These are phyloP conservation scores for Epithele typhae DNA, from an alignment of 768 basidiomycete species.

Conservation along the genomic window DNA sequence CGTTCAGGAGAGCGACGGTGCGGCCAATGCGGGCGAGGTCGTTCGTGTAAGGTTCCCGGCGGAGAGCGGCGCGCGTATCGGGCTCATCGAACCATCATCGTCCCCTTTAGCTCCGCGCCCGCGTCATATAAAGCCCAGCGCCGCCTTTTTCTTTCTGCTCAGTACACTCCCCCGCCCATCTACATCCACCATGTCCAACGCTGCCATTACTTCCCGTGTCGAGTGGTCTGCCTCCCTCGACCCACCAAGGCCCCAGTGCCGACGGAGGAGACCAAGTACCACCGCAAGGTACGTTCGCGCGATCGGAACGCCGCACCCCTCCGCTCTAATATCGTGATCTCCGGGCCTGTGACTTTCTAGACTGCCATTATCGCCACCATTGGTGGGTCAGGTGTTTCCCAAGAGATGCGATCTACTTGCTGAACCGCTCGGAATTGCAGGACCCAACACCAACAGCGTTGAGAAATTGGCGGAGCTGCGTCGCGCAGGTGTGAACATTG, in stretches of 20 bases:
- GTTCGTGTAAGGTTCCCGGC: not conserved
- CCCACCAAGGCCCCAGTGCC: slow-evolving; percentile 64
- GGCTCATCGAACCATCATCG: slow-evolving; percentile 15
- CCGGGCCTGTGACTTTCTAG: slow-evolving; percentile 38
- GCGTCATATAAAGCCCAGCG: slow-evolving; percentile 8
- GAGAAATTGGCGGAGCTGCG: slow-evolving; percentile 84
- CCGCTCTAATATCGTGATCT: too few species aligned
- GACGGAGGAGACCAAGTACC: slow-evolving; percentile 76
- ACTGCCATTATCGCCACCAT: slow-evolving; percentile 99
- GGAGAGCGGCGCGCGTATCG: slow-evolving; percentile 4
- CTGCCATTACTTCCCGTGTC: slow-evolving; percentile 66
- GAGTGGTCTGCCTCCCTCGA: slow-evolving; percentile 88
- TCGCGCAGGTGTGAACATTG: slow-evolving; percentile 95
- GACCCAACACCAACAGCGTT: slow-evolving; percentile 90
- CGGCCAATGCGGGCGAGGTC: slow-evolving; percentile 2
- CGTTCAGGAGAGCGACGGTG: not conserved
- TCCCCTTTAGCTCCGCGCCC: slow-evolving; percentile 16
- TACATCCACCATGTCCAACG: slow-evolving; percentile 19
- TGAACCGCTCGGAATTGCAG: slow-evolving; percentile 35
- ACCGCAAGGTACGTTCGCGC: slow-evolving; percentile 69
- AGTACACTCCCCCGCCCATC: slow-evolving; percentile 2
- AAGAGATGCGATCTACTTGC: slow-evolving; percentile 5
- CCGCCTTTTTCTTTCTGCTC: slow-evolving; percentile 9
- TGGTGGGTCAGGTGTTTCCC: slow-evolving; percentile 45
- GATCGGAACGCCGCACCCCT: too few species aligned